Evolutionary conservation across 768 basidiomycete genomes (phyloP).

Genomic region (Mycena galericulata): DNA sequence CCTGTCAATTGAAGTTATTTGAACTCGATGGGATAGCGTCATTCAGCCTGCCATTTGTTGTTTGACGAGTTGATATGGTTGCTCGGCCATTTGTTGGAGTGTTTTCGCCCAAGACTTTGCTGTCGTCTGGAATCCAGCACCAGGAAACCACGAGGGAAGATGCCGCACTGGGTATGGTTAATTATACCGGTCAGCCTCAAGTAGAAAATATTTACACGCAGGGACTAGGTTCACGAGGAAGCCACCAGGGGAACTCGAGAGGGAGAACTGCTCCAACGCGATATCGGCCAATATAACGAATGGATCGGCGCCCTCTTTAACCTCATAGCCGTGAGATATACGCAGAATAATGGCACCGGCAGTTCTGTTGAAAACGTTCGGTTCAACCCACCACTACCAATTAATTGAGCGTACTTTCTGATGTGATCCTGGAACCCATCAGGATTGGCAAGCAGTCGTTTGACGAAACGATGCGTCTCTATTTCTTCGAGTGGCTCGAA

Average conservation of each 20-base stretch:
- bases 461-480: constrained; percentile 54
- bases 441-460: constrained; percentile 48
- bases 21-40: background rate
- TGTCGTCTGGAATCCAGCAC: constrained; percentile 62
- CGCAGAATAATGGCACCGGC: constrained; percentile 58
- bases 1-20: constrained; percentile 39
- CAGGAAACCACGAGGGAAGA: constrained; percentile 69
- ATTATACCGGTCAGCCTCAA: background rate
- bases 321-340: constrained; percentile 58
- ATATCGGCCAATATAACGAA: constrained; percentile 52
- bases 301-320: constrained; percentile 52
- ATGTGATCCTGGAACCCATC: constrained; percentile 50
- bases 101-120: constrained; percentile 58
- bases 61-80: constrained; percentile 58
- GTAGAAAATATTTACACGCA: constrained; percentile 41
- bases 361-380: constrained; percentile 41
- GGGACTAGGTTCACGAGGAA: constrained; percentile 66
- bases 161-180: constrained; percentile 53
- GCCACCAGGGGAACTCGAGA: constrained; percentile 53
- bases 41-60: constrained; percentile 57
- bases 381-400: background rate
- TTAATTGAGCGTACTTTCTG: constrained; percentile 47
- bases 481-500: constrained; percentile 53
- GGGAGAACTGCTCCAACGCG: constrained; percentile 52
- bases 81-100: constrained; percentile 57